Evolutionary conservation across 1,284 basidiomycete genomes (phyloP).

Genomic region (Austropuccinia psidii): DNA sequence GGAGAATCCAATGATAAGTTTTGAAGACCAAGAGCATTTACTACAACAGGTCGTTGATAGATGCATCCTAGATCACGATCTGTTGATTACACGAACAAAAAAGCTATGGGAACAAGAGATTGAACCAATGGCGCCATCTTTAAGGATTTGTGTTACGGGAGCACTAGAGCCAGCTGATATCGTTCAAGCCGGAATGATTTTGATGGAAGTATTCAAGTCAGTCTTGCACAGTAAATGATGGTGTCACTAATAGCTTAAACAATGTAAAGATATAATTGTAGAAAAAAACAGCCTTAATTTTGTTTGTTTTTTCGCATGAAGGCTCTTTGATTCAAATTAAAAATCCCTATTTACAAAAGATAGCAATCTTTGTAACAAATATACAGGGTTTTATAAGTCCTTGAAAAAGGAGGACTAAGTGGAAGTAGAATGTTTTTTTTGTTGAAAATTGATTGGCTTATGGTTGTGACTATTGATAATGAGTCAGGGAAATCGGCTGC

Average conservation of each 20-base stretch:
- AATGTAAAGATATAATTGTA: background rate
- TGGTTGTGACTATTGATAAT: no score
- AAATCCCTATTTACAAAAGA: no score
- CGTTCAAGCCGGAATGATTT: background rate
- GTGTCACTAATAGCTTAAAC: background rate
- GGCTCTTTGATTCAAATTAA: background rate
- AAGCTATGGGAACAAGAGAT: conserved; percentile 38
- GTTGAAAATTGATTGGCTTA: no score
- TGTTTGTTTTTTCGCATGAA: background rate
- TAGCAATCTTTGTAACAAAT: background rate
- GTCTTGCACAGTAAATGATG: background rate
- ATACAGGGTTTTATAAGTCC: background rate
- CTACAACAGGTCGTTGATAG: conserved; percentile 27
- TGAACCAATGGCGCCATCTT: conserved; percentile 15
- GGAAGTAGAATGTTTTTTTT: no score
- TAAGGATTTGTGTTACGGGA: conserved; percentile 33
- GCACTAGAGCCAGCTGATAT: conserved; percentile 7
- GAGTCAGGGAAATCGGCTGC: no score
- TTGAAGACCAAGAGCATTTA: conserved; percentile 33
- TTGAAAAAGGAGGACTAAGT: no score
- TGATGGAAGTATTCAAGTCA: conserved; percentile 15
- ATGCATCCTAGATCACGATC: conserved; percentile 5
- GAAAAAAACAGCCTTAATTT: background rate
- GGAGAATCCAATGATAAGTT: background rate
- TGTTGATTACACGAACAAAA: conserved; percentile 29